Percentiles rank a stretch among this genome's conserved stretches.
Evolutionary conservation across 1,284 basidiomycete species (phyloP).

Genomic region (Fomitopsis betulina): DNA sequence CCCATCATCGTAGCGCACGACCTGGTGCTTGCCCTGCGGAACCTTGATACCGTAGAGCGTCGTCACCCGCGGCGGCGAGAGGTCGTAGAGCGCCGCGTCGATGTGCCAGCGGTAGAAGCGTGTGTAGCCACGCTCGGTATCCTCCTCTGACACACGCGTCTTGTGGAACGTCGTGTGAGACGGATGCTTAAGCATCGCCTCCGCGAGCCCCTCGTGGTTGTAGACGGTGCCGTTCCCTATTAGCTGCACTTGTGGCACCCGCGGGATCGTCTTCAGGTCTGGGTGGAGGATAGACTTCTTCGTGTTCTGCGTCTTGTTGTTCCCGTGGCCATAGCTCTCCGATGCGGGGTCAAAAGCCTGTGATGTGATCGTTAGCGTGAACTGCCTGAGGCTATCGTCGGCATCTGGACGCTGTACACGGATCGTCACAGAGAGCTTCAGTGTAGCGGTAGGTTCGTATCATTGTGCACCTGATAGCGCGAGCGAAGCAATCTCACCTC

Average conservation of each 20-base stretch:
- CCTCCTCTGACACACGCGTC: slow-evolving; percentile 70
- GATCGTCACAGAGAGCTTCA: background rate
- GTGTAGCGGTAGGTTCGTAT: background rate
- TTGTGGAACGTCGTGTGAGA: slow-evolving; percentile 90
- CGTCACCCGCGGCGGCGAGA: slow-evolving; percentile 85
- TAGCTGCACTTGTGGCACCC: slow-evolving; percentile 81
- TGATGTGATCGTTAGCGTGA: background rate
- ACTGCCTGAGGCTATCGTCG: background rate
- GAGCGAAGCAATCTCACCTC: too few relatives aligned
- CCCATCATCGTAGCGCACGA: slow-evolving; percentile 83
- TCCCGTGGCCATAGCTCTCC: slow-evolving; percentile 78
- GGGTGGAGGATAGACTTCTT: slow-evolving; percentile 79
- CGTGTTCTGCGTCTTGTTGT: slow-evolving; percentile 72
- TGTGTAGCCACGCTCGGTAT: slow-evolving; percentile 72
- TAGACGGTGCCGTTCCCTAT: slow-evolving; percentile 78
- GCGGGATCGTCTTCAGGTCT: slow-evolving; percentile 83
- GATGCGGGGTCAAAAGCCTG: slow-evolving; percentile 72
- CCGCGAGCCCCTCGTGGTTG: slow-evolving; percentile 72
- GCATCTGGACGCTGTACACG: background rate
- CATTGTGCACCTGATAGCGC: too few relatives aligned
- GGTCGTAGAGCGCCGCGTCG: slow-evolving; percentile 87
- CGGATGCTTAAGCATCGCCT: slow-evolving; percentile 74
- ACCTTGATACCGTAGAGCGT: slow-evolving; percentile 81
- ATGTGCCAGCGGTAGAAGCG: slow-evolving; percentile 95
- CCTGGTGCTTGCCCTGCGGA: slow-evolving; percentile 65